Base-by-base conservation (phyloP, 441 rosid genomes). In the Gossypium laxum region DNA sequence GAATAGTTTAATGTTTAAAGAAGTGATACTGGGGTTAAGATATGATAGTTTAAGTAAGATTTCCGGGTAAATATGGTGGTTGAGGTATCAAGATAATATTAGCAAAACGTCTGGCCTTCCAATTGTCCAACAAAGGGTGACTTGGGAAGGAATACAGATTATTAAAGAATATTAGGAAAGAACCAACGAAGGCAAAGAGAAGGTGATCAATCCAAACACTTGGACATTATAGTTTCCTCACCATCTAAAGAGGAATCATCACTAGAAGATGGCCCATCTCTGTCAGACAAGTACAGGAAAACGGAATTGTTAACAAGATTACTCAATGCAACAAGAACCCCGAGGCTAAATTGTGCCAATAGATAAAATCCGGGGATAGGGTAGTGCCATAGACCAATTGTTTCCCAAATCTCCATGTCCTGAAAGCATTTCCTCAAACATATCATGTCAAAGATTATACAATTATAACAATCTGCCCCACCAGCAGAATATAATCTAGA, bases 341-440 rank as follows among this genome's bases (percentile, higher is more conserved):
- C 73, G 2, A 70, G 73, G 19, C 65, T 12, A 70, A 70, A 70
- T 70, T 70, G 73, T 38, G 73, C 65, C 21, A 70, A 18, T 18
- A 70, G 56, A 70, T 70, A 70, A 70, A 70, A 56, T 57, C 73
- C 73, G 6, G 73, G 73, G 24, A 70, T 70, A 70, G 73, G 73
- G 32, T 70, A 70, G 54, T 70, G 73, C 73, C 73, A 70, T 45
- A 70, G 61, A 26, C 73, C 73, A 7, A 70, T 57, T n/a, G 73
- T 70, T 70, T 70, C 73, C 73, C 73, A 70, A 57, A 70, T 70
- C 56, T 70, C 64, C 73, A 70, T 70, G 34, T 70, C 65, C 73
- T 70, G 65, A 19, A 70, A 57, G 17, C 14, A 38, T 41, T n/a
- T 19, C 15, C 21, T 11, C 52, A 5, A 57, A 15, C 55, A 57